Evolutionary conservation across 371 early-diverging fungal genomes (phyloP), one percentile per base, ranked within the genome.

Genomic region (Encephalitozoon cuniculi): DNA sequence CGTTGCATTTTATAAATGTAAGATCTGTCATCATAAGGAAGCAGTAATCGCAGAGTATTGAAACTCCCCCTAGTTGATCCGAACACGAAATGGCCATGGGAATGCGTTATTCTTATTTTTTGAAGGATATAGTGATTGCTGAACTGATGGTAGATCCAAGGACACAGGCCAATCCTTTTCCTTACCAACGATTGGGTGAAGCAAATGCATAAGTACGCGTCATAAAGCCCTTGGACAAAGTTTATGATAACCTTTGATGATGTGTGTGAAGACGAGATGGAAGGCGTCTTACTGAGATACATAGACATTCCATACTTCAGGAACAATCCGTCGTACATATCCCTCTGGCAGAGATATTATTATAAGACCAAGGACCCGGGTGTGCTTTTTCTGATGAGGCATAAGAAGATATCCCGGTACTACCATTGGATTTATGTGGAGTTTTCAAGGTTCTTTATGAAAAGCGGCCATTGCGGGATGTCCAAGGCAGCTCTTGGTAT

Each of bases 1-100:
- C 89, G 39, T 88, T 91, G 79, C 97, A 97, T 44, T 90, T 88
- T 71, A 95, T 89, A 12, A 52, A 41, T 28, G 59, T 25, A 26
- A 25, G 23, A 11, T 51, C 9, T 0, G 73, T 71, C 6, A 79
- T 76, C 7, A 71, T 51, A 34, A 37, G 23, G 54, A 76, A 81
- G 54, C 82, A 81, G n/a, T 44, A 18, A 53, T 81, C 79, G 69
- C 82, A 81, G 2, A 75, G 39, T 55, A 81, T 34, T n/a, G 41
- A 39, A 1, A 74, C 15, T 51, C 40, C 32, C 8, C 23, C 21
- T 6, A 64, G 51, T 12, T 44, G 25, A 11, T 71, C 12, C 2
- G 68, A 52, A 49, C 64, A 64, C 12, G 71, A 46, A 30, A 64
- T 28, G 18, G 71, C 71, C 77, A 77, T 77, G 32, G 55, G 66